Percentiles rank a stretch among this genome's conserved stretches.
Conservation (phyloP, 83 land plant genomes). For the Diphasiastrum complanatum region DNA sequence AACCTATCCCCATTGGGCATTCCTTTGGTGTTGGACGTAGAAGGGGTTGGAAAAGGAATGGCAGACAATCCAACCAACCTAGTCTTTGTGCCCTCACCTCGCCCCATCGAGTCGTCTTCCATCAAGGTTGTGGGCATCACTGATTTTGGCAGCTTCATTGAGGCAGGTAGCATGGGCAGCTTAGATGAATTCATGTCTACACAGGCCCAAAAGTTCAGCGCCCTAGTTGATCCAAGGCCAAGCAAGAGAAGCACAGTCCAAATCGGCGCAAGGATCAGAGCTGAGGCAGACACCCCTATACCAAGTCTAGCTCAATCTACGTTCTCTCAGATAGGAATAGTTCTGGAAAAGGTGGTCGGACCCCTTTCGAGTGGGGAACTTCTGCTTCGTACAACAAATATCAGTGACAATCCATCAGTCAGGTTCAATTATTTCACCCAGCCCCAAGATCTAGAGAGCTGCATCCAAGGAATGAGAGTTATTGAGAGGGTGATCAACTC, state of each 20-base stretch:
- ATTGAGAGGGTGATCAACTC: constrained; percentile 28
- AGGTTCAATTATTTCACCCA: constrained; percentile 60
- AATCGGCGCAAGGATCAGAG: neutral
- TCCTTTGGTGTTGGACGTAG: constrained; percentile 39
- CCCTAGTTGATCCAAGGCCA: neutral
- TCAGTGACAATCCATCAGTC: constrained; percentile 50
- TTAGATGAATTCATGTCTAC: neutral
- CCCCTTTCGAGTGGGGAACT: constrained; percentile 48
- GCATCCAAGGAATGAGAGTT: constrained; percentile 39
- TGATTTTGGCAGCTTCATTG: constrained; percentile 19
- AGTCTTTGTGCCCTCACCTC: constrained; percentile 36
- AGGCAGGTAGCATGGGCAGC: constrained; percentile 20
- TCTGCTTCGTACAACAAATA: constrained; percentile 26
- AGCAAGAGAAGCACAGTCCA: neutral
- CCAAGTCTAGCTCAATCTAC: neutral
- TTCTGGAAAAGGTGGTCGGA: constrained; percentile 46
- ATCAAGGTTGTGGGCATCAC: constrained; percentile 59
- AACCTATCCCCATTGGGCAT: constrained; percentile 49
- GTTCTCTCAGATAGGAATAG: constrained; percentile 30
- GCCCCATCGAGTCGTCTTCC: constrained; percentile 46
- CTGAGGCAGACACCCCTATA: neutral
- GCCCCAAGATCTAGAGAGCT: constrained; percentile 35
- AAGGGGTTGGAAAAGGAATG: constrained; percentile 49
- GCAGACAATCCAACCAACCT: constrained; percentile 59
- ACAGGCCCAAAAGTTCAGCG: neutral